Evolutionary conservation across 495 filamentous ascomycete species (phyloP), one percentile per base, ranked within the genome.

Genomic region (Schizothecium vesticola): DNA sequence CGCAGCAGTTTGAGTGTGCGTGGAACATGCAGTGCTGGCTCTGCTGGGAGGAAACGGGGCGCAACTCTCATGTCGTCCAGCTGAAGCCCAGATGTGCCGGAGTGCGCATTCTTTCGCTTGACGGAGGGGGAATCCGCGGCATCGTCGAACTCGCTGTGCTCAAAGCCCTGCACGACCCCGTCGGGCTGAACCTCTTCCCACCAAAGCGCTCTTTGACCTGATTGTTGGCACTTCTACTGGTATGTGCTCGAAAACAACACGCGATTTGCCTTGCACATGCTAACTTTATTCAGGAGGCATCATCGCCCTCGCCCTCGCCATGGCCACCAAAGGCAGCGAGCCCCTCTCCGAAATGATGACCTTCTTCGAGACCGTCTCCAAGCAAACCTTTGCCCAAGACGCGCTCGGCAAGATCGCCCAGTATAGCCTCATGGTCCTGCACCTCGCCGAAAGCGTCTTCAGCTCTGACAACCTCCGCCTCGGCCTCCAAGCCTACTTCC

Each of bases 161-260:
- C 16, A 9, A 68, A 16, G 43, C 24, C 1, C 19, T 68, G 16
- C 43, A 56, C 5, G 24, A 63, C 0, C 36, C 63, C 5, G 33
- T 57, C 10, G 59, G 43, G 12, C 51, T 68, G 2, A 29, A 24
- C 43, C n/a, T n/a, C 23, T 64, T 6, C 36, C 36, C 22, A 28
- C 63, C 16, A 12, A 43, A 0, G 36, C 57, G 25, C 29, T 63
- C 16, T 68, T 68, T 24, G 66, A 68, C 19, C 51, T 68, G 13
- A 63, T 68, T 3, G 59, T 68, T 16, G 66, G 66, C 29, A 68
- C 66, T 16, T 63, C 59, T 56, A 63, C 63, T 23, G 63, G 63
- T 57, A 63, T 36, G 61, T 51, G 22, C 25, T 23, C 3, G 8
- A n/a, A n/a, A n/a, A n/a, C n/a, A n/a, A n/a, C 25, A 21, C 21